phyloP scores from a whole-genome alignment of 352 stramenopile genomes.

The Globisporangium iwayamae region DNA sequence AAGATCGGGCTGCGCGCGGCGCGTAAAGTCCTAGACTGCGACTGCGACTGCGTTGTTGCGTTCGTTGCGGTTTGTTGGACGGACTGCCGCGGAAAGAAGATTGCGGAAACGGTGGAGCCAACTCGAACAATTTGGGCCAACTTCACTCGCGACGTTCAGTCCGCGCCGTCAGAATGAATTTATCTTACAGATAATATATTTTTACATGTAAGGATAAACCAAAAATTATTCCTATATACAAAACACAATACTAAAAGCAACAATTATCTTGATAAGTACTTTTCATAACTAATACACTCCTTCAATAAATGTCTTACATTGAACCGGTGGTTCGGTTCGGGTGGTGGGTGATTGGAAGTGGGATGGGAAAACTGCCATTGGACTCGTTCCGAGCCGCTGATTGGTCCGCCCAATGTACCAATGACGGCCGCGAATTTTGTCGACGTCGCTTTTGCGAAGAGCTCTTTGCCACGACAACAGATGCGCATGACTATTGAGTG shows the following conservation, averaged over 20 bases:
- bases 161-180: no score
- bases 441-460: constrained; percentile 16
- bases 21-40: constrained; percentile 3
- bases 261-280: no score
- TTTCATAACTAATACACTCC: no score
- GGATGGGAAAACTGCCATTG: constrained; percentile 5
- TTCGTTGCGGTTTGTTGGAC: not conserved
- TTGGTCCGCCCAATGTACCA: constrained; percentile 16
- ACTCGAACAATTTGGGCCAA: not conserved
- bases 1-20: constrained; percentile 3
- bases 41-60: not conserved
- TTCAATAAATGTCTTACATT: no score
- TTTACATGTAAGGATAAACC: no score
- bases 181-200: no score
- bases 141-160: not conserved
- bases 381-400: constrained; percentile 6
- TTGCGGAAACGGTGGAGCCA: constrained; percentile 8
- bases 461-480: no score
- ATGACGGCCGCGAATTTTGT: constrained; percentile 13
- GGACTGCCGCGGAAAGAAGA: not conserved
- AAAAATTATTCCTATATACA: no score
- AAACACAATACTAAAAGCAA: no score
- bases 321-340: no score
- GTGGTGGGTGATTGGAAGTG: no score
- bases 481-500: not conserved